Evolutionary conservation across 495 filamentous ascomycete species (phyloP).

Genomic region (Sordaria brevicollis): DNA sequence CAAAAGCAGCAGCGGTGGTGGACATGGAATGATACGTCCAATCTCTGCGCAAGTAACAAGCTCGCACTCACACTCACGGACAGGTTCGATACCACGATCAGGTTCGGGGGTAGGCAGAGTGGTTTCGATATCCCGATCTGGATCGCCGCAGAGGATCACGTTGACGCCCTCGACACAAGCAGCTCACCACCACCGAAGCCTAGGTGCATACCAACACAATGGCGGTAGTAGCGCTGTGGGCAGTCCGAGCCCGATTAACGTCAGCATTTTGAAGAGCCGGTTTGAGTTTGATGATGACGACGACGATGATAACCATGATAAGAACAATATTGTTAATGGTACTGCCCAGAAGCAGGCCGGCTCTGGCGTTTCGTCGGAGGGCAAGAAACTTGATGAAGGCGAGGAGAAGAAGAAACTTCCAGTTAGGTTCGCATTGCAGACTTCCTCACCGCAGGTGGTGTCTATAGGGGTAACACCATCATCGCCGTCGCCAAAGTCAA

Average conservation of each 20-base stretch:
- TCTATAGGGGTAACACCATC: not conserved
- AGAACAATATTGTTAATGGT: not conserved
- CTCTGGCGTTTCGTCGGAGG: not conserved
- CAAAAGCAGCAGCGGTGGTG: not conserved
- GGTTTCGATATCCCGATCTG: not conserved
- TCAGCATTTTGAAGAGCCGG: not conserved
- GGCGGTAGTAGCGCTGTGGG: not conserved
- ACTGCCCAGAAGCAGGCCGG: not conserved
- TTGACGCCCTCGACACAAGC: not conserved
- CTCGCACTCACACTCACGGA: not conserved
- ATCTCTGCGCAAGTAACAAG: not conserved
- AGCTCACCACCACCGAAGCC: not conserved
- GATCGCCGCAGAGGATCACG: not conserved
- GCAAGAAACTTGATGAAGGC: not conserved
- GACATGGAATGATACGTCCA: not conserved
- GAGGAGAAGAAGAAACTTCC: slow-evolving; percentile 3
- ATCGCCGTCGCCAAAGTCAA: not conserved
- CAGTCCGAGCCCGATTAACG: not conserved
- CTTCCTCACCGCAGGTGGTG: not conserved
- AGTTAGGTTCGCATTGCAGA: not conserved
- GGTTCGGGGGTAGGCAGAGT: not conserved
- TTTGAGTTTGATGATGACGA: not conserved
- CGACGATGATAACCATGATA: not conserved
- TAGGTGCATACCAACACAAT: not conserved
- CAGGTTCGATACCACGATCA: not conserved